Evolutionary conservation across 192 early-diverging fungal genomes (phyloP).

Genomic region (Coemansia sp.): DNA sequence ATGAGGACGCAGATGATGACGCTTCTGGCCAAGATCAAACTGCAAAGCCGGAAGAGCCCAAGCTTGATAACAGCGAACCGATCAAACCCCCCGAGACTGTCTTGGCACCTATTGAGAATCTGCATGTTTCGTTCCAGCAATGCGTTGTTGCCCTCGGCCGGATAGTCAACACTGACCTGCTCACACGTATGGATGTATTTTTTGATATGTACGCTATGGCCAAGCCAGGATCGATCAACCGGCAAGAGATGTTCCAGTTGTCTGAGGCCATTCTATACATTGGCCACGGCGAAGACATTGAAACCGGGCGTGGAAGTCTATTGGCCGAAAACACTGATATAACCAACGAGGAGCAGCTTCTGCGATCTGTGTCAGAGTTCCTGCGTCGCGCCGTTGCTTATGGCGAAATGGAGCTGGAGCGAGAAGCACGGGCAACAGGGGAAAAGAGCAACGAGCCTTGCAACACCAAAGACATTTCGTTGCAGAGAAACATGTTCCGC

Average conservation of each 20-base stretch:
- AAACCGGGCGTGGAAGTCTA: slow-evolving; percentile 13
- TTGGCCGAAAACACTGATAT: slow-evolving; percentile 14
- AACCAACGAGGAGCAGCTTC: slow-evolving; percentile 50
- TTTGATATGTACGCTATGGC: slow-evolving; percentile 80
- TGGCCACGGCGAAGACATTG: slow-evolving; percentile 39
- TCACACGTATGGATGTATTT: slow-evolving; percentile 76
- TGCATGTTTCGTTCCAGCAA: slow-evolving; percentile 73
- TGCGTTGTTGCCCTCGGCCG: slow-evolving; percentile 75
- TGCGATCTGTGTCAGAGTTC: slow-evolving; percentile 43
- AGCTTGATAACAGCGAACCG: not conserved
- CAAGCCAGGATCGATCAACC: slow-evolving; percentile 61
- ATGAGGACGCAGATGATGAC: not conserved
- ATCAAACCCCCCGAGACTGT: not conserved
- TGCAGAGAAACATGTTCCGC: slow-evolving; percentile 59
- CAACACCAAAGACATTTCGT: slow-evolving; percentile 29
- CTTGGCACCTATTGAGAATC: slow-evolving; percentile 15
- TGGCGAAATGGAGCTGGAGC: slow-evolving; percentile 13
- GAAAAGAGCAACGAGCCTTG: not conserved
- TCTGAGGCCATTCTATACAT: slow-evolving; percentile 87
- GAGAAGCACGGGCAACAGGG: not conserved
- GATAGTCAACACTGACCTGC: slow-evolving; percentile 74
- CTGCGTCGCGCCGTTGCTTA: slow-evolving; percentile 29
- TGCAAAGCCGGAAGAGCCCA: not conserved
- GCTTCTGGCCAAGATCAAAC: not conserved
- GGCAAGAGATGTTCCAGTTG: slow-evolving; percentile 80